Percentiles rank a stretch among this genome's conserved stretches.
phyloP scores from a whole-genome alignment of 2,329 filamentous ascomycete species.

The Raffaelea deltoideospora region DNA sequence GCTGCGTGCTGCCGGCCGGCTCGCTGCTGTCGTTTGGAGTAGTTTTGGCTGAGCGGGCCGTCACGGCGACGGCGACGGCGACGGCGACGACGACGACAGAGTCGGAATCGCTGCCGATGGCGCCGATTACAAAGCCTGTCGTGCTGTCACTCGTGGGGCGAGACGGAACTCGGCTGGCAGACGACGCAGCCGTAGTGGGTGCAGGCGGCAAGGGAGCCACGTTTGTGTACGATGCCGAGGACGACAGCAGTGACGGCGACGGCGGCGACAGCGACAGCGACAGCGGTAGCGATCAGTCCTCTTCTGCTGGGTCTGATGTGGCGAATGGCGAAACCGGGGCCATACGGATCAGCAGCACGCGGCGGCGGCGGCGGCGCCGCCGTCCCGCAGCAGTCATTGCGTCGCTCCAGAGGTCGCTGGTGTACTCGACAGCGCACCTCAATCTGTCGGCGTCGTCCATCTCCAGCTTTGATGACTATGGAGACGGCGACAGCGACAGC shows the following conservation, averaged over 20 bases:
- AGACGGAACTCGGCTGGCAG: conserved; percentile 20
- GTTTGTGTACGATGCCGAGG: conserved; percentile 22
- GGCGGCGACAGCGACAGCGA: conserved; percentile 31
- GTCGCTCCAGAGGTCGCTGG: conserved; percentile 35
- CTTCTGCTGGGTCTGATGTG: too few relatives aligned
- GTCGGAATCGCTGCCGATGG: conserved; percentile 21
- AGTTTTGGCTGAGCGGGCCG: too few relatives aligned
- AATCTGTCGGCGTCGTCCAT: conserved; percentile 39
- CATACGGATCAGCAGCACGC: too few relatives aligned
- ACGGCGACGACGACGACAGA: background rate
- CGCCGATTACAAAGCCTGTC: conserved; percentile 19
- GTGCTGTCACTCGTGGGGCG: conserved; percentile 23
- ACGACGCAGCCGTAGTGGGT: conserved; percentile 32
- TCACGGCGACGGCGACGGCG: conserved; percentile 40
- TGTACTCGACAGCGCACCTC: conserved; percentile 37
- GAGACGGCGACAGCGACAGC: conserved; percentile 51
- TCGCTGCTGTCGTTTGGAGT: conserved; percentile 70
- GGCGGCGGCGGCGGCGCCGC: conserved; percentile 9
- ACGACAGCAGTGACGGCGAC: conserved; percentile 27
- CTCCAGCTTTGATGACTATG: conserved; percentile 38
- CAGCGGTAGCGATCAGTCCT: too few relatives aligned
- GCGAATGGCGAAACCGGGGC: conserved; percentile 11
- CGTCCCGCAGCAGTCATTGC: conserved; percentile 29
- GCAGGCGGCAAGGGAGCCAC: conserved; percentile 31
- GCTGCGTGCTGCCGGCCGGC: conserved; percentile 54